Conservation (phyloP, 495 filamentous ascomycete species). For the Penicillium lividum region DNA sequence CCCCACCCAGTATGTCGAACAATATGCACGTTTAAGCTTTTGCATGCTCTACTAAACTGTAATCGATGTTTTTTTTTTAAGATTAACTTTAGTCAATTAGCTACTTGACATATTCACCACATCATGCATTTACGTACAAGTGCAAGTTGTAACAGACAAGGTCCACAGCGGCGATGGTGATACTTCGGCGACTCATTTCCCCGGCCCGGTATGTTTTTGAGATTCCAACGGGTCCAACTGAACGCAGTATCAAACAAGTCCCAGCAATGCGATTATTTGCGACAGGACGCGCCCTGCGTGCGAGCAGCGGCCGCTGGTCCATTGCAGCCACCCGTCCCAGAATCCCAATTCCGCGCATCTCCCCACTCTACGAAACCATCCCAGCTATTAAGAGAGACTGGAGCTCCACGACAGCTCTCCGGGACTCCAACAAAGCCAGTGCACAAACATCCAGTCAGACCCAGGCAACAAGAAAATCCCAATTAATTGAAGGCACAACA, state of each 20-base stretch:
- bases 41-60: no score
- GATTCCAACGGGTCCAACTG: constrained; percentile 6
- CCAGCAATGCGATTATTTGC: constrained; percentile 45
- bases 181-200: constrained; percentile 36
- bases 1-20: no score
- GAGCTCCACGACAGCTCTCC: constrained; percentile 39
- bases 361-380: constrained; percentile 16
- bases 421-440: constrained; percentile 20
- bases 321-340: constrained; percentile 29
- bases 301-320: constrained; percentile 42
- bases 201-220: constrained; percentile 33
- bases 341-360: constrained; percentile 31
- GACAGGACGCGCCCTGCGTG: constrained; percentile 47
- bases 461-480: constrained; percentile 5
- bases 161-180: not conserved
- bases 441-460: constrained; percentile 13
- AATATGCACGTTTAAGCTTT: no score
- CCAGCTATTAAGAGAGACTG: constrained; percentile 28
- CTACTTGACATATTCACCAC: not conserved
- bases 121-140: no score
- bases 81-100: not conserved
- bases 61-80: no score
- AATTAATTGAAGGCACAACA: constrained; percentile 59
- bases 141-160: not conserved
- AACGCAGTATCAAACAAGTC: constrained; percentile 3